Base-by-base conservation (phyloP, 73 alveolate genomes). In the Paramecium tetraurelia region DNA sequence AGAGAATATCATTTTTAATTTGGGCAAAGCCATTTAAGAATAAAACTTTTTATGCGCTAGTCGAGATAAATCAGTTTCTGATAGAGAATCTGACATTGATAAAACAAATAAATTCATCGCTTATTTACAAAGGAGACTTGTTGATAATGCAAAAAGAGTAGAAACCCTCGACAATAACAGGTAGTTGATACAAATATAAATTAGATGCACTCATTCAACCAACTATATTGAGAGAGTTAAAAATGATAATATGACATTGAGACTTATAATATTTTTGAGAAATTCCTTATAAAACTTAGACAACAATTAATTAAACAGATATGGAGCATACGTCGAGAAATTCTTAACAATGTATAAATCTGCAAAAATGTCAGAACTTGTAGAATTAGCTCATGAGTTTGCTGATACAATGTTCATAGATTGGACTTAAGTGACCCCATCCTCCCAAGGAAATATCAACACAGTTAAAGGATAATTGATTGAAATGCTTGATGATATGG, bases 401-500 rank as follows among this genome's bases (percentile, higher is more conserved):
- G 57, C 46, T 24, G 90, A 80, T 44, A 80, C 90, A 31, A 80
- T 80, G 90, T 41, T 31, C 38, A 46, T 80, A 0, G 72, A 80
- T 80, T 80, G 90, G 90, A 63, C 84, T 63, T 29, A 80, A 80
- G 70, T 27, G n/a, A 48, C 36, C 12, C 70, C 70, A 21, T 31
- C 57, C 1, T 41, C 90, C 20, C 20, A 44, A 12, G 90, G 90
- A 43, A 80, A 80, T 27, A 22, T 80, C 16, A 48, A 41, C 24
- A 48, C 90, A 41, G 46, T 31, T 27, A 80, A 80, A 46, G 75
- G 75, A 40, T 33, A 80, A 24, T 48, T 80, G 48, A 80, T 80
- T 48, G 90, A 80, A n/a, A 44, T 80, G 75, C 72, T 80, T n/a
- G 38, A 80, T 80, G 70, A 80, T n/a, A 80, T 80, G 90, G 90